These are phyloP conservation scores for Macrolepiota fuliginosa DNA, from an alignment of 768 basidiomycete genomes.

Conservation along the genomic window DNA sequence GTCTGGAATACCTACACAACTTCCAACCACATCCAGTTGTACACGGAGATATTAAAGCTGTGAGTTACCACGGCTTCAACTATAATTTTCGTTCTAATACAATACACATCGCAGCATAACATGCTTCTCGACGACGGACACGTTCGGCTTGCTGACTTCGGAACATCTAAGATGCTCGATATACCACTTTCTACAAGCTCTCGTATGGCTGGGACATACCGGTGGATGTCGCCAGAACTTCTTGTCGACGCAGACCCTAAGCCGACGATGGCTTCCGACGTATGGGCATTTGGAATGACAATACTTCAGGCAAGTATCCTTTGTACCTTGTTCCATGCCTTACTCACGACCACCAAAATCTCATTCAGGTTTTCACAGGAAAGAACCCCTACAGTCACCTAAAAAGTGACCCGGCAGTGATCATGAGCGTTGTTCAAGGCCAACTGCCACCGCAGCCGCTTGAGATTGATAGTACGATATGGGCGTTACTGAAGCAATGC, in stretches of 20 bases:
- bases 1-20: conserved; percentile 17
- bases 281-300: conserved; percentile 36
- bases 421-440: background rate
- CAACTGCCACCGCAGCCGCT: conserved; percentile 8
- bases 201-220: conserved; percentile 26
- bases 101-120: conserved; percentile 26
- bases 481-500: no score
- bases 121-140: conserved; percentile 30
- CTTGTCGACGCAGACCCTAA: conserved; percentile 8
- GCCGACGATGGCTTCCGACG: conserved; percentile 22
- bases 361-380: conserved; percentile 15
- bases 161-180: conserved; percentile 33
- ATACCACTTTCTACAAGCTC: conserved; percentile 24
- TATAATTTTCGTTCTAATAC: background rate
- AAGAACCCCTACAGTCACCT: conserved; percentile 12
- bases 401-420: conserved; percentile 1
- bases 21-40: conserved; percentile 18
- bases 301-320: conserved; percentile 27
- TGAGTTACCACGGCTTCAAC: conserved; percentile 16
- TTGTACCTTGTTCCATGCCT: background rate
- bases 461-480: background rate
- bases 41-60: conserved; percentile 38
- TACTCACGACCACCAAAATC: no score
- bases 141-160: conserved; percentile 36
- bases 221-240: conserved; percentile 39